These are phyloP conservation scores for Anthracocystis walkeri DNA, from an alignment of 1,284 basidiomycete species.

Conservation along the genomic window DNA sequence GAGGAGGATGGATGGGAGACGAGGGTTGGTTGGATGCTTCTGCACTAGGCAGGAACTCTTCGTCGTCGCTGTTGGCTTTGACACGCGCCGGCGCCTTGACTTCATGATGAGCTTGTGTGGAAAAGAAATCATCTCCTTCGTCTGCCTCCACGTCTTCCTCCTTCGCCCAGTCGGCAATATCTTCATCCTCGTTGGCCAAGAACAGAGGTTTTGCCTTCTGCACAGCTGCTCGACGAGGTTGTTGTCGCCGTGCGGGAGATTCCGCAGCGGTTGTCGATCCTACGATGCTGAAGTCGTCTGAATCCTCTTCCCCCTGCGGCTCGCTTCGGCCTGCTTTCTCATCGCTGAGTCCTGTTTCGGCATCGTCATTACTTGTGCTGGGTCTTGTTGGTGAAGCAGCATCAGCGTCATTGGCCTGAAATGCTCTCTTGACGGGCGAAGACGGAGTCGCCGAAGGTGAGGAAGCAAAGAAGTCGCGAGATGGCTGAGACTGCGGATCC, in stretches of 20 bases:
- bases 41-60: slow-evolving; percentile 18
- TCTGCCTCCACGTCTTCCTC: slow-evolving; percentile 15
- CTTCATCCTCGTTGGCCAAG: slow-evolving; percentile 35
- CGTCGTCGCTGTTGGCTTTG: slow-evolving; percentile 26
- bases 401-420: not conserved
- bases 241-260: slow-evolving; percentile 23
- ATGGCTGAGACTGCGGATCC: slow-evolving; percentile 33
- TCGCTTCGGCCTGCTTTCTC: not conserved
- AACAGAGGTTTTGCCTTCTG: slow-evolving; percentile 48
- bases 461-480: slow-evolving; percentile 50
- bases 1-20: slow-evolving; percentile 11
- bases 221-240: slow-evolving; percentile 31
- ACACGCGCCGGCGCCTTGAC: slow-evolving; percentile 1
- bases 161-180: slow-evolving; percentile 25
- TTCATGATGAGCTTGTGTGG: slow-evolving; percentile 17
- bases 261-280: slow-evolving; percentile 11
- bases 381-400: not conserved
- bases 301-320: not conserved
- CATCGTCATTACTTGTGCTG: not conserved
- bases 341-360: not conserved
- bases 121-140: slow-evolving; percentile 27
- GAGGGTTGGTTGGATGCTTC: slow-evolving; percentile 10
- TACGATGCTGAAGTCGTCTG: slow-evolving; percentile 26
- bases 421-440: slow-evolving; percentile 13
- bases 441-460: slow-evolving; percentile 44